phyloP scores from a whole-genome alignment of 495 filamentous ascomycete species.

The Podospora australis region DNA sequence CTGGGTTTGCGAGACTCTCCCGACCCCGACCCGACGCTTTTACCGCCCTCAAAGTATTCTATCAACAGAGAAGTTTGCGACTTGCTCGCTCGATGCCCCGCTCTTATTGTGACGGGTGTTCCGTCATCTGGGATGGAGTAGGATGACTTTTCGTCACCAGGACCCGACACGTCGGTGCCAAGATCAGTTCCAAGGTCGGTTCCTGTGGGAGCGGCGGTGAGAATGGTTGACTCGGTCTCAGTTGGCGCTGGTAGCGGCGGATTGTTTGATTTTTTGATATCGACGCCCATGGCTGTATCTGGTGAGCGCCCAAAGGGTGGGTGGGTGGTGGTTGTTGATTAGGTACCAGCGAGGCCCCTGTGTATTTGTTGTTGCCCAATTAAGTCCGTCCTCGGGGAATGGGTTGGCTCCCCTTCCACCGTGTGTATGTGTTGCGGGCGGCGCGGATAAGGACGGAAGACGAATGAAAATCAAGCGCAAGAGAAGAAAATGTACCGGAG shows the following conservation, averaged over 20 bases:
- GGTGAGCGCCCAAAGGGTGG: constrained; percentile 12
- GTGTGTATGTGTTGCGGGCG: constrained; percentile 6
- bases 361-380: constrained; percentile 25
- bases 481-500: constrained; percentile 8
- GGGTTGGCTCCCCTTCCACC: too few species aligned
- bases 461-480: constrained; percentile 5
- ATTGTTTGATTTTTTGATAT: constrained; percentile 46
- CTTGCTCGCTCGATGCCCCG: constrained; percentile 55
- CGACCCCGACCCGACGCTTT: constrained; percentile 42
- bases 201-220: constrained; percentile 37
- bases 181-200: constrained; percentile 62
- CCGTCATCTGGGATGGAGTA: constrained; percentile 96
- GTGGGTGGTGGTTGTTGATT: constrained; percentile 9
- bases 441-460: constrained; percentile 5
- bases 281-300: constrained; percentile 60
- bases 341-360: constrained; percentile 16
- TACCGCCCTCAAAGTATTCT: constrained; percentile 94
- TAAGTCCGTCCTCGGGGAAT: constrained; percentile 18
- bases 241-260: constrained; percentile 72
- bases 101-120: constrained; percentile 81
- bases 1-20: constrained; percentile 65
- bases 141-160: constrained; percentile 60
- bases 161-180: constrained; percentile 70
- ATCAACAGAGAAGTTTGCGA: constrained; percentile 94
- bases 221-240: constrained; percentile 62